Evolutionary conservation across 139 green algal genomes (phyloP), one percentile per base, ranked within the genome.

Genomic region (Yamagishiella unicocca): DNA sequence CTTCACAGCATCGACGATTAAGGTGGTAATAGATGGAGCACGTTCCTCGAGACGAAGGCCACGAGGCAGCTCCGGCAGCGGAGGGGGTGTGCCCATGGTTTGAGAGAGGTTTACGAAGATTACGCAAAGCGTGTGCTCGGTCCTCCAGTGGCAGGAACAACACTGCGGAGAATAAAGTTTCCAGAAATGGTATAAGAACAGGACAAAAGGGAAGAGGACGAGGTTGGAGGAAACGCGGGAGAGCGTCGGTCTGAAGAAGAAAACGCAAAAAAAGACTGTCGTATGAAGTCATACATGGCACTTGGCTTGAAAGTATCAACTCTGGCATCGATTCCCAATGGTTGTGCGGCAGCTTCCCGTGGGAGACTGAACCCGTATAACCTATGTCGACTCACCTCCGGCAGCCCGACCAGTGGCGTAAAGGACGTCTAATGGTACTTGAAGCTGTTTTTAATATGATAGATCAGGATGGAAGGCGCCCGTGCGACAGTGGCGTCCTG

Each of bases 1-100:
- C n/a, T 86, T 86, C 8, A 64, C 9, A 4, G 43, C 43, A 31
- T 85, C 79, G 1, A 75, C 43, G 40, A 86, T 77, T 0, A 86
- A 25, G 0, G 80, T 86, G 0, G 80, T 86, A 24, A 86, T 77
- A 2, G 64, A 78, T n/a, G 64, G 80, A 10, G 80, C 80, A 29
- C 80, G 43, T 43, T 86, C 80, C 43, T 86, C 80, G 4, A 86
- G 64, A 46, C 72, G 72, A 29, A 80, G 35, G 45, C 72, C 72
- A 62, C 72, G 72, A 43, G 9, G 33, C 43, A n/a, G 72, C 72
- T 80, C 72, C 42, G 72, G 72, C 22, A 80, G 37, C 10, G 72
- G 72, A 53, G 72, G 72, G 45, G 43, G 43, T 64, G 72, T 64
- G 29, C 72, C 72, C 72, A 80, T 80, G 2, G 25, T 45, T 24